phyloP scores from a whole-genome alignment of 148 eudicot species.

The Vaccinium vitisidaea region DNA sequence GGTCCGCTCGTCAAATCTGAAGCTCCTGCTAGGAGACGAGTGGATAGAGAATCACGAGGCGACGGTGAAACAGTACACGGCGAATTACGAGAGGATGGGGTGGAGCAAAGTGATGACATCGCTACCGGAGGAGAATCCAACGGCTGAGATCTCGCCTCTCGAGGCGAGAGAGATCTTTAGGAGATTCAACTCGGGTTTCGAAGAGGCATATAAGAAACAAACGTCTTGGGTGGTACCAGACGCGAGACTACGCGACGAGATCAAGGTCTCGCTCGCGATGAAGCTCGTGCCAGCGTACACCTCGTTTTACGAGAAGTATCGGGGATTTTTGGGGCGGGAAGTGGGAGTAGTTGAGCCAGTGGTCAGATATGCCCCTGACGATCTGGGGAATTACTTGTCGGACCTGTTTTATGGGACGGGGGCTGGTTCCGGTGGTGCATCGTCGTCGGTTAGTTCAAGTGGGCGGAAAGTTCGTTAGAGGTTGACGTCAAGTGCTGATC shows the following conservation, averaged over 20 bases:
- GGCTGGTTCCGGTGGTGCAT: conserved; percentile 4
- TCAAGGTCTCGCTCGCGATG: conserved; percentile 31
- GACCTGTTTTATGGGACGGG: conserved; percentile 39
- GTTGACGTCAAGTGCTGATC: not conserved
- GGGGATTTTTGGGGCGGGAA: conserved; percentile 1
- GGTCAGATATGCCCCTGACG: conserved; percentile 68
- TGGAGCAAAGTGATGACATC: conserved; percentile 41
- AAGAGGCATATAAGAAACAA: conserved; percentile 40
- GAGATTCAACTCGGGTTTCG: conserved; percentile 31
- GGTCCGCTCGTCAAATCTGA: conserved; percentile 31
- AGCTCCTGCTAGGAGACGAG: conserved; percentile 38
- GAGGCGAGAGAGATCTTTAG: conserved; percentile 22
- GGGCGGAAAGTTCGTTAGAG: not conserved
- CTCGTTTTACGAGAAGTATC: conserved; percentile 26
- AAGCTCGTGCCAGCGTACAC: conserved; percentile 31
- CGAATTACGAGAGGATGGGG: conserved; percentile 43
- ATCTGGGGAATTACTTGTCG: conserved; percentile 67
- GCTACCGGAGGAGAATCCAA: conserved; percentile 33
- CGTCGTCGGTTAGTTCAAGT: conserved; percentile 12
- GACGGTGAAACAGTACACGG: conserved; percentile 33
- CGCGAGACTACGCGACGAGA: conserved; percentile 38
- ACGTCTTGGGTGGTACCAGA: conserved; percentile 42
- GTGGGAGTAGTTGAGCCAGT: conserved; percentile 27
- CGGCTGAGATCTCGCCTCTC: conserved; percentile 24
- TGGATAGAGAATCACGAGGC: conserved; percentile 36